These are phyloP conservation scores for Kockovaella imperatae DNA, from an alignment of 768 basidiomycete genomes.

Conservation along the genomic window DNA sequence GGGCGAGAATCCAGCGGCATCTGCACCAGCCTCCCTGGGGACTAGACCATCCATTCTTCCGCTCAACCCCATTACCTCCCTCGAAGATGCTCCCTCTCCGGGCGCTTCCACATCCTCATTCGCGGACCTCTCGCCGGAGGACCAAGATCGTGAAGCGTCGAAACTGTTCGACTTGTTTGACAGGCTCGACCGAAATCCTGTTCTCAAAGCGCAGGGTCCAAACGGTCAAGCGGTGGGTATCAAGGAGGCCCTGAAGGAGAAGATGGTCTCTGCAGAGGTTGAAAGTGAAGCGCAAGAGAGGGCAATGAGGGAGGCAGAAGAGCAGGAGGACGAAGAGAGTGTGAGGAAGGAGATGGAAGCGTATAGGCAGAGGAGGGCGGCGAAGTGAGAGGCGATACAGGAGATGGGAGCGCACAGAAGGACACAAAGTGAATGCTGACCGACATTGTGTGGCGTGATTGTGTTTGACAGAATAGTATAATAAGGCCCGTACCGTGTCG, in stretches of 20 bases:
- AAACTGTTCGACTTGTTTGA: constrained; percentile 86
- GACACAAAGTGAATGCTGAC: not conserved
- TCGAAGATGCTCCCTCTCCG: constrained; percentile 44
- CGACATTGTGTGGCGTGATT: too few relatives aligned
- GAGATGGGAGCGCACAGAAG: not conserved
- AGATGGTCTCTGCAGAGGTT: constrained; percentile 12
- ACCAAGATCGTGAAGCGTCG: constrained; percentile 90
- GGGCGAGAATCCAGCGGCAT: too few relatives aligned
- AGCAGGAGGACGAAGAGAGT: constrained; percentile 29
- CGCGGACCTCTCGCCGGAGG: constrained; percentile 74
- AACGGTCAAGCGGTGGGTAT: constrained; percentile 51
- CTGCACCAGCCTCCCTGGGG: not conserved
- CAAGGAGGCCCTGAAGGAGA: constrained; percentile 46
- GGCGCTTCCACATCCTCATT: constrained; percentile 45
- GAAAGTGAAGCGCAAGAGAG: constrained; percentile 8
- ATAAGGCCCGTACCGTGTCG: too few relatives aligned
- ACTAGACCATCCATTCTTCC: constrained; percentile 2
- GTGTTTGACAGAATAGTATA: too few relatives aligned
- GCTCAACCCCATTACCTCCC: constrained; percentile 20
- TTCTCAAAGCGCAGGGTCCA: constrained; percentile 27
- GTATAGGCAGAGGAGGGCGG: constrained; percentile 24
- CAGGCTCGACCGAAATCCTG: constrained; percentile 60
- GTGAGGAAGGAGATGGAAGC: constrained; percentile 29
- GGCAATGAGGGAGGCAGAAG: constrained; percentile 19
- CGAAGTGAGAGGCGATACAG: not conserved